Conservation (phyloP, 352 stramenopile genomes). For the Albugo laibachii region DNA sequence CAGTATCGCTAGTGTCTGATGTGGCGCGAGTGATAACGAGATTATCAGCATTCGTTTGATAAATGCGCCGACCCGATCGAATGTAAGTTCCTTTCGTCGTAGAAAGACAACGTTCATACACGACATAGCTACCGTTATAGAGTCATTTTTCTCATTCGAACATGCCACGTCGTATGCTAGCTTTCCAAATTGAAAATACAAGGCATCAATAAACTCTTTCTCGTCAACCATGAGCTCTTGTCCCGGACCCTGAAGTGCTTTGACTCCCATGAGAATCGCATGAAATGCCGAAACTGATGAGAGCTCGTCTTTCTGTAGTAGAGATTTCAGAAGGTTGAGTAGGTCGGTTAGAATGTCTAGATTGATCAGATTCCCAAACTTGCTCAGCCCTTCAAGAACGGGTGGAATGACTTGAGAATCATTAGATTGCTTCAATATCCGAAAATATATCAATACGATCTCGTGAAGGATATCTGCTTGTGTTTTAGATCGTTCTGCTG, state of each 20-base stretch:
- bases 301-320: conserved; percentile 59
- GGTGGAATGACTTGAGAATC: conserved; percentile 79
- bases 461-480: conserved; percentile 90
- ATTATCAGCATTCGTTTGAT: conserved; percentile 86
- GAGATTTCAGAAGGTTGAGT: conserved; percentile 87
- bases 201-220: conserved; percentile 90
- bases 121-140: conserved; percentile 51
- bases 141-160: conserved; percentile 6
- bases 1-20: conserved; percentile 74
- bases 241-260: conserved; percentile 84
- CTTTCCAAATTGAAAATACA: conserved; percentile 63
- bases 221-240: conserved; percentile 92
- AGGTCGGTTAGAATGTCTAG: conserved; percentile 95
- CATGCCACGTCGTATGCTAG: conserved; percentile 21
- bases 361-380: conserved; percentile 95
- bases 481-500: conserved; percentile 81
- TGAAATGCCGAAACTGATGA: conserved; percentile 55
- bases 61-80: conserved; percentile 87
- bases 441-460: conserved; percentile 92
- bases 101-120: conserved; percentile 88
- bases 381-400: conserved; percentile 84
- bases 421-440: conserved; percentile 86
- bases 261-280: conserved; percentile 84
- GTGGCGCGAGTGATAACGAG: conserved; percentile 62
- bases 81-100: conserved; percentile 87